Evolutionary conservation across 2,329 filamentous ascomycete genomes (phyloP).

Genomic region (Epichloe gansuensis): DNA sequence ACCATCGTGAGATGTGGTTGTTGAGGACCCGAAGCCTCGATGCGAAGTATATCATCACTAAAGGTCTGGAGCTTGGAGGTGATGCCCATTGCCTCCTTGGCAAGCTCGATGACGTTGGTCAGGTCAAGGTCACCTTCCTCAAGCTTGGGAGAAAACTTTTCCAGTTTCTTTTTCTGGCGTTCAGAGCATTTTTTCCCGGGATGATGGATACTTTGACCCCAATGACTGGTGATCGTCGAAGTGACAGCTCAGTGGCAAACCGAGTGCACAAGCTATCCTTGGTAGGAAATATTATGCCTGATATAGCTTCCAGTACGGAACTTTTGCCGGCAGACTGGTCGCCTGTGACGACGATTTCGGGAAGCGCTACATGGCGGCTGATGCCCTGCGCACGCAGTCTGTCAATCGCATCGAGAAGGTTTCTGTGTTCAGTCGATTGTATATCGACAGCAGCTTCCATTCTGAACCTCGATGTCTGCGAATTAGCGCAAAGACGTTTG

Average conservation of each 20-base stretch:
- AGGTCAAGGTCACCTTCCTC: slow-evolving; percentile 14
- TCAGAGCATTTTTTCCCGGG: slow-evolving; percentile 16
- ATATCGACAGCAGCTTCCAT: slow-evolving; percentile 1
- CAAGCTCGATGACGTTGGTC: slow-evolving; percentile 24
- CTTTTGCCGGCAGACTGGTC: slow-evolving; percentile 52
- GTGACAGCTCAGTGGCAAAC: slow-evolving; percentile 49
- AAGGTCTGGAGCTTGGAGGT: slow-evolving; percentile 24
- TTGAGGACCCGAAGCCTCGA: slow-evolving; percentile 35
- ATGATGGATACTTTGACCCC: slow-evolving; percentile 21
- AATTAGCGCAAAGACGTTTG: background rate
- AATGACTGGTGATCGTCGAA: slow-evolving; percentile 31
- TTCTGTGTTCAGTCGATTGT: slow-evolving; percentile 3
- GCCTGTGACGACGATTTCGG: slow-evolving; percentile 44
- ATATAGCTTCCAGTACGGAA: slow-evolving; percentile 52
- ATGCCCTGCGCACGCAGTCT: slow-evolving; percentile 6
- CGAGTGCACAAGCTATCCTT: slow-evolving; percentile 48
- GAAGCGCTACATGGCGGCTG: slow-evolving; percentile 22
- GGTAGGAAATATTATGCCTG: slow-evolving; percentile 45
- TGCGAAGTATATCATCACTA: slow-evolving; percentile 31
- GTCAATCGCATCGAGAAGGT: slow-evolving; percentile 9
- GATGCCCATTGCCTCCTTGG: slow-evolving; percentile 38
- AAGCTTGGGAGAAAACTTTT: slow-evolving; percentile 13
- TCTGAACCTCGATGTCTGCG: background rate
- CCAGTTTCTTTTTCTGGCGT: slow-evolving; percentile 14
- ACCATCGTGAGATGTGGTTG: slow-evolving; percentile 45